A percentile compares a stretch with the other conserved stretches of the same genome.
Evolutionary conservation across 179 eudicot species (phyloP).

Genomic region (Camellia oleifera): DNA sequence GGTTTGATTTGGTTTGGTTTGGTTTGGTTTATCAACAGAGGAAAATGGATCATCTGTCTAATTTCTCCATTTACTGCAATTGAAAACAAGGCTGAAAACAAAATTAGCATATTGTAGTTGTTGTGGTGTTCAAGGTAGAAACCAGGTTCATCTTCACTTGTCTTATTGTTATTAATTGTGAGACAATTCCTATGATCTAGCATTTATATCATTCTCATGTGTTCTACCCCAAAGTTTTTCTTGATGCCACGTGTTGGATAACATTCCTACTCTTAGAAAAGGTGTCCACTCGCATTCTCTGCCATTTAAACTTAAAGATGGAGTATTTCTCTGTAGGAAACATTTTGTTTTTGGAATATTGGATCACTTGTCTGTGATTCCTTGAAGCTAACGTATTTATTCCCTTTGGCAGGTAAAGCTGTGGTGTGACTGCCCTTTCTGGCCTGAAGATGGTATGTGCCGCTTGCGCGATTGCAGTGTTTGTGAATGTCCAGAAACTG

Average conservation of each 20-base stretch:
- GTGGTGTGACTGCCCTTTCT: constrained; percentile 95
- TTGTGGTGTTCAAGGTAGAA: neutral
- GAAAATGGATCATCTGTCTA: neutral
- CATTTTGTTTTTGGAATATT: neutral
- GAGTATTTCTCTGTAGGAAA: neutral
- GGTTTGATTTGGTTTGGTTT: neutral
- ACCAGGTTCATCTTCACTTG: neutral
- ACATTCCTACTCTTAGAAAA: neutral
- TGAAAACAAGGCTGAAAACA: neutral
- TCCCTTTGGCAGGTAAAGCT: constrained; percentile 55
- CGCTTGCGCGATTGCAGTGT: constrained; percentile 85
- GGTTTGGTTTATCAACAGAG: neutral
- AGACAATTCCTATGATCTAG: neutral
- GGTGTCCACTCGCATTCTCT: neutral
- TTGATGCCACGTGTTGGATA: neutral
- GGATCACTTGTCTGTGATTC: neutral
- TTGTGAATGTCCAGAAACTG: constrained; percentile 88
- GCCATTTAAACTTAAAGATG: neutral
- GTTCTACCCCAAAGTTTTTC: neutral
- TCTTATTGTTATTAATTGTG: neutral
- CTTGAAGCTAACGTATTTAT: constrained; percentile 6
- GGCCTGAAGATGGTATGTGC: constrained; percentile 98
- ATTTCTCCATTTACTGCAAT: neutral
- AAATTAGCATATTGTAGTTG: neutral
- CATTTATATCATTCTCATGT: neutral